phyloP scores from a whole-genome alignment of 108 stramenopile species.

The Cyclotella cryptica region DNA sequence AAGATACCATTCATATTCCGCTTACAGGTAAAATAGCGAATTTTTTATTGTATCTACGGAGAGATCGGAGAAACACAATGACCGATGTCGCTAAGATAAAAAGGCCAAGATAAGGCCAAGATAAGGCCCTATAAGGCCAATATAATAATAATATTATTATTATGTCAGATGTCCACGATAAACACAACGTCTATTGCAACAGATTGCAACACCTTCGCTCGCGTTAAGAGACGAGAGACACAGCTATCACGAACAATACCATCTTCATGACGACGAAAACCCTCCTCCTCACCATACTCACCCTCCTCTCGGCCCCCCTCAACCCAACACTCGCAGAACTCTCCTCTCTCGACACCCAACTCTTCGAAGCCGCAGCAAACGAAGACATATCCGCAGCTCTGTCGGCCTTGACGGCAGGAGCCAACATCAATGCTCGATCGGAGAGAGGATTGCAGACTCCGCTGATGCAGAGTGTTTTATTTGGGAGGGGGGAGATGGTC shows the following conservation, averaged over 20 bases:
- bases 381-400: constrained; percentile 32
- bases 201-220: too few relatives aligned
- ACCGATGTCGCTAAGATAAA: too few relatives aligned
- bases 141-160: too few relatives aligned
- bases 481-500: constrained; percentile 36
- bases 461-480: constrained; percentile 46
- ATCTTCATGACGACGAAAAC: neutral
- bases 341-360: constrained; percentile 2
- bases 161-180: too few relatives aligned
- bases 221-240: too few relatives aligned
- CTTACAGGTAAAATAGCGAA: too few relatives aligned
- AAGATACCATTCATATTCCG: too few relatives aligned
- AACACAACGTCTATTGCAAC: too few relatives aligned
- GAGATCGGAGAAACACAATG: too few relatives aligned
- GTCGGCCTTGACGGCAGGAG: constrained; percentile 32
- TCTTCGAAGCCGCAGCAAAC: constrained; percentile 33
- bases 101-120: too few relatives aligned
- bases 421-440: constrained; percentile 37
- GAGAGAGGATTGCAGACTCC: constrained; percentile 41
- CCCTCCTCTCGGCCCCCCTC: neutral
- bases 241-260: neutral
- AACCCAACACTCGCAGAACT: neutral
- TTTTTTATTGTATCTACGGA: too few relatives aligned
- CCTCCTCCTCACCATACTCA: neutral
- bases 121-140: too few relatives aligned